Base-by-base conservation (phyloP, 176 grass and related monocot genomes). In the Musa acuminata region DNA sequence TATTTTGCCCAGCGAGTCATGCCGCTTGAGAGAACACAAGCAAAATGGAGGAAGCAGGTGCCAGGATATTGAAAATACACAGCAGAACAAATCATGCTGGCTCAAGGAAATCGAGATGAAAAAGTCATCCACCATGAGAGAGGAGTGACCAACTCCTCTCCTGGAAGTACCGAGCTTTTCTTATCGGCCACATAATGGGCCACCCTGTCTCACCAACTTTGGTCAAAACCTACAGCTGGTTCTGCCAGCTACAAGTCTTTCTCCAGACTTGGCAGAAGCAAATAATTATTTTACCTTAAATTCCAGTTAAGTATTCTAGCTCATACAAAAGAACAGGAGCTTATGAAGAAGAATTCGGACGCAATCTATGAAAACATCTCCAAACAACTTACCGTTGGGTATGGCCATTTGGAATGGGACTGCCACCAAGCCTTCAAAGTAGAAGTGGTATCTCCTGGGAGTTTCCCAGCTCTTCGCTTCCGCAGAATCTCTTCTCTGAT, bases 361-460 rank as follows among this genome's bases (percentile, higher is more conserved):
- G 35, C 35, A 6, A 6, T 6, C 35, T 62, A 20, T 20, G 17
- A 20, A 62, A 19, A n/a, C 1, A 60, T n/a, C 17, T 43, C 23
- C 29, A 76, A 51, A 54, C 1, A 51, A 77, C 58, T 77, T 16
- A 77, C 75, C 6, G 75, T 77, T 17, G 75, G 75, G 19, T 77
- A 77, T 14, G 75, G 75, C 75, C 75, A 77, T 49, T 77, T 64
- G 43, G 75, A 77, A 16, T 77, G 75, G 48, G 75, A 77, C 48
- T 77, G 75, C 75, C 75, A 77, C 75, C 75, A 77, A 11, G 75
- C 60, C 49, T 77, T 77, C 8, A 77, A 52, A 11, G 49, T 60
- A 52, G 48, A 64, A 23, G 75, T 77, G 19, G 59, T 66, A 26
- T 64, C 75, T 51, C 75, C 75, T 17, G 75, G 75, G 43, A 77